Conservation (phyloP, 2,329 filamentous ascomycete genomes). For the Colletotrichum abscissum region DNA sequence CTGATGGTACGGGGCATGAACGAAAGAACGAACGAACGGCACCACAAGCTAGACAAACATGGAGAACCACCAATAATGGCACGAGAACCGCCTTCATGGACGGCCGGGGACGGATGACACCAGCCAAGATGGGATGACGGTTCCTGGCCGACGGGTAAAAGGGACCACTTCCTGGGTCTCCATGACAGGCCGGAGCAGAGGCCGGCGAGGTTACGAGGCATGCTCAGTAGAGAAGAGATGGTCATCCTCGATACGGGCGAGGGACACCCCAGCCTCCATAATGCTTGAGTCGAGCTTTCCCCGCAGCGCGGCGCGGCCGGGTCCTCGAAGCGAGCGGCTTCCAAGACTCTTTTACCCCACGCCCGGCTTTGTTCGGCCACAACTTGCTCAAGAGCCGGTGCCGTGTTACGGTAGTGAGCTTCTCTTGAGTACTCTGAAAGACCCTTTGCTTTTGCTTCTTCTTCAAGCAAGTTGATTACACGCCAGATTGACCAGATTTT, state of each 20-base stretch:
- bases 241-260: constrained; percentile 1
- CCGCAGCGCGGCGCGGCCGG: constrained; percentile 16
- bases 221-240: constrained; percentile 11
- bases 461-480: not conserved
- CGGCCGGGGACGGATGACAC: not conserved
- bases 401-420: not conserved
- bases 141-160: constrained; percentile 29
- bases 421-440: not conserved
- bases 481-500: too few species aligned
- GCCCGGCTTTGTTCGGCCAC: not conserved
- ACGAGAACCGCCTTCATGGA: constrained; percentile 5
- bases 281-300: constrained; percentile 19
- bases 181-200: not conserved
- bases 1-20: not conserved
- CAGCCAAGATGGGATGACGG: constrained; percentile 11
- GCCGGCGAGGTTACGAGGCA: not conserved
- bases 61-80: constrained; percentile 13
- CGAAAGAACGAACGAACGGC: constrained; percentile 3
- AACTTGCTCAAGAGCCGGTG: not conserved
- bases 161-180: not conserved
- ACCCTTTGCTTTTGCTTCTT: not conserved
- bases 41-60: constrained; percentile 1
- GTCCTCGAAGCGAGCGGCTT: constrained; percentile 6
- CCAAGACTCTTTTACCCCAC: constrained; percentile 12
- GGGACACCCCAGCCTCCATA: constrained; percentile 6